Percentiles rank a stretch among this genome's conserved stretches.
Conservation (phyloP, 352 stramenopile species). For the Nothophytophthora sp. region DNA sequence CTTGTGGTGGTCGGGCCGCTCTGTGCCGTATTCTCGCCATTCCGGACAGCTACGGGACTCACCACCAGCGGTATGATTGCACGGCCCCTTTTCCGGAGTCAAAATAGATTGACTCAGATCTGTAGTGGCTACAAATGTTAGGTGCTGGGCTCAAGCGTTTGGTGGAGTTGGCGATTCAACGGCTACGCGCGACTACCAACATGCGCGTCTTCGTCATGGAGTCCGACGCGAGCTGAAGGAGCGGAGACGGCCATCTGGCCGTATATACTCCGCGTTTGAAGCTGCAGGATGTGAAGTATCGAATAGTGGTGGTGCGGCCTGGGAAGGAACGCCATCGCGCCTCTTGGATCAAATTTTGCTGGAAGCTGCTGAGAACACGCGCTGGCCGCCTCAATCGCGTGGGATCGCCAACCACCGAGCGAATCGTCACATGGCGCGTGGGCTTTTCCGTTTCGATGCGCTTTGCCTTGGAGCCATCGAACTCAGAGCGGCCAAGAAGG, state of each 20-base stretch:
- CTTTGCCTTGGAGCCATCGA: too few relatives aligned
- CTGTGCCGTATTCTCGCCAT: constrained; percentile 35
- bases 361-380: too few relatives aligned
- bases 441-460: too few relatives aligned
- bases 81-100: not conserved
- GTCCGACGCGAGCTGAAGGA: constrained; percentile 2
- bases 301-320: too few relatives aligned
- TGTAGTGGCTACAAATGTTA: constrained; percentile 9
- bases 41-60: constrained; percentile 31
- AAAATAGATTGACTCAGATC: not conserved
- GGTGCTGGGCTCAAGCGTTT: constrained; percentile 48
- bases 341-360: too few relatives aligned
- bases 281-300: too few relatives aligned
- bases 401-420: too few relatives aligned
- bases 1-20: constrained; percentile 36
- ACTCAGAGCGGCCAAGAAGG: too few relatives aligned
- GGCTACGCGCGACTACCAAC: constrained; percentile 27
- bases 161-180: constrained; percentile 55
- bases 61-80: constrained; percentile 30
- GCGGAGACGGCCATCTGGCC: not conserved
- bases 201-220: constrained; percentile 23
- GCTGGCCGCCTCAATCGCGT: too few relatives aligned
- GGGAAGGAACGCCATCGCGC: too few relatives aligned
- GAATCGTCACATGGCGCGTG: too few relatives aligned
- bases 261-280: too few relatives aligned